These are phyloP conservation scores for Teratosphaeria zuluensis DNA, from an alignment of 2,329 filamentous ascomycete genomes.

Conservation along the genomic window DNA sequence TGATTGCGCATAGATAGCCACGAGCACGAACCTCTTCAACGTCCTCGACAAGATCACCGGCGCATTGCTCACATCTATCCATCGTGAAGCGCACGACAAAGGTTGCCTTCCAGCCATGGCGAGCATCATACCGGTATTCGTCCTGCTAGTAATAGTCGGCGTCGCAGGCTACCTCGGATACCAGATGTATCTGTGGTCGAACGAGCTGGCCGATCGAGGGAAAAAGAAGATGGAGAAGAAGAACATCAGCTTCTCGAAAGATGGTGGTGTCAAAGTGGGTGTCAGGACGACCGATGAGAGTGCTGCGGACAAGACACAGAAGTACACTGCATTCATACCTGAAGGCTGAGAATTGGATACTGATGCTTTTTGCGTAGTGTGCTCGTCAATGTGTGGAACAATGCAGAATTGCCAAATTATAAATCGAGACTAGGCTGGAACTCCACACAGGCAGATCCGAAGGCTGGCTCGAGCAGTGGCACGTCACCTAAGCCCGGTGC, in stretches of 20 bases:
- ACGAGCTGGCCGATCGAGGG: conserved; percentile 56
- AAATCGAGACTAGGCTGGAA: conserved; percentile 28
- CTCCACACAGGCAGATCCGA: conserved; percentile 9
- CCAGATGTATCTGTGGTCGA: conserved; percentile 58
- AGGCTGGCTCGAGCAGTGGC: not conserved
- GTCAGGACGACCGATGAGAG: conserved; percentile 60
- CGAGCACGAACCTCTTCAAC: not conserved
- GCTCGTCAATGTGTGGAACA: conserved; percentile 43
- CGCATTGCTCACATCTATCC: not conserved
- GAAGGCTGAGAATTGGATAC: not conserved
- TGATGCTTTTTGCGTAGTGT: conserved; percentile 19
- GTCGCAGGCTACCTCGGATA: conserved; percentile 57
- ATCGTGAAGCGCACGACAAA: not conserved
- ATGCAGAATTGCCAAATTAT: conserved; percentile 27
- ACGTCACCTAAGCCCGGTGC: not conserved
- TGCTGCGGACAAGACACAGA: conserved; percentile 66
- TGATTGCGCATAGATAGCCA: not conserved
- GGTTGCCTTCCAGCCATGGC: not conserved
- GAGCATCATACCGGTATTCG: conserved; percentile 52
- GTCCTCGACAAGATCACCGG: not conserved
- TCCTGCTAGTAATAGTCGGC: conserved; percentile 51
- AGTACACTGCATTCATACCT: conserved; percentile 14
- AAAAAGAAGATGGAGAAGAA: conserved; percentile 63
- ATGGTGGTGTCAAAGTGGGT: conserved; percentile 60
- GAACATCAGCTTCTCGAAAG: conserved; percentile 66